Conservation (phyloP, 768 basidiomycete species). For the Stropharia rugosoannulata region DNA sequence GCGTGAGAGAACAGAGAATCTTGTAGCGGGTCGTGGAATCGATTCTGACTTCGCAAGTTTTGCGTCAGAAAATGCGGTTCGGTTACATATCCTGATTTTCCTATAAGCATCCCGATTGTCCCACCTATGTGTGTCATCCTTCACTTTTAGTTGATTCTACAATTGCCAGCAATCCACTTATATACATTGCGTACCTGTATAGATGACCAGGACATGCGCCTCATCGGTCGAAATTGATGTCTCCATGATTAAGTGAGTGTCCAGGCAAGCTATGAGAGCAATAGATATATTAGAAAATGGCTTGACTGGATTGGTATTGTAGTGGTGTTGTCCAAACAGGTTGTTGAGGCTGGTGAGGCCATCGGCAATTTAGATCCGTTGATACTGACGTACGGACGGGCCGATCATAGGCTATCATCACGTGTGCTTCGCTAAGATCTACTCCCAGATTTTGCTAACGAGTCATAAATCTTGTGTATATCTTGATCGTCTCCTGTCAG, state of each 20-base stretch:
- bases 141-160: not conserved
- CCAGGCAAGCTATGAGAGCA: not conserved
- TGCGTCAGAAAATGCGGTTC: conserved; percentile 88
- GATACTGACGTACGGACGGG: not conserved
- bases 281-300: too few species aligned
- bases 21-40: conserved; percentile 90
- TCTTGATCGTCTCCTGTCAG: not conserved
- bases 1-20: conserved; percentile 86
- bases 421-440: conserved; percentile 27
- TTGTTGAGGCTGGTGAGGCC: too few species aligned
- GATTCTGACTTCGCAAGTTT: conserved; percentile 75
- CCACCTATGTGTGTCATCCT: conserved; percentile 43
- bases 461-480: conserved; percentile 7
- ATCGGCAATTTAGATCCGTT: too few species aligned
- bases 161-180: not conserved
- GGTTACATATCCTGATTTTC: conserved; percentile 75
- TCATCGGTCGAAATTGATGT: conserved; percentile 54
- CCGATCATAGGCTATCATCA: conserved; percentile 13
- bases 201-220: conserved; percentile 81
- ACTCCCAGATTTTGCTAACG: not conserved
- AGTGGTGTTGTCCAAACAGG: too few species aligned
- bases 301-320: too few species aligned
- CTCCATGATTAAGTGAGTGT: conserved; percentile 41
- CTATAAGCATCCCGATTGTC: conserved; percentile 87
- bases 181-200: conserved; percentile 52